Percentiles rank a stretch among this genome's conserved stretches.
Conservation (phyloP, 2,329 filamentous ascomycete species). For the Epichloe brachyelytri region DNA sequence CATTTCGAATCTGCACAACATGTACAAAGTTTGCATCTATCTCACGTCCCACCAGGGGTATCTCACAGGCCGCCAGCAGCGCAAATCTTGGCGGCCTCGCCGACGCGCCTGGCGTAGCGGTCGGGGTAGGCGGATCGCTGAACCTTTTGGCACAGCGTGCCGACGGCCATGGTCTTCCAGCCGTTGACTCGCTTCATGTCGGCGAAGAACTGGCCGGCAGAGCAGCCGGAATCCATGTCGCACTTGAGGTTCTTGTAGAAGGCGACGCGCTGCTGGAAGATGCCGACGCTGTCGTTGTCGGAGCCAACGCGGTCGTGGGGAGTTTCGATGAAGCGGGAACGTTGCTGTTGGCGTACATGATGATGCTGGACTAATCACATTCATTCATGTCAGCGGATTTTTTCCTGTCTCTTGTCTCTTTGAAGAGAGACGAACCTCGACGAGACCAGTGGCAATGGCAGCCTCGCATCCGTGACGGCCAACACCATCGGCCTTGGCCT, state of each 20-base stretch:
- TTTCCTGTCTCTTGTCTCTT: neutral
- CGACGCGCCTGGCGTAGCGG: constrained; percentile 9
- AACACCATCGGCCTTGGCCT: constrained; percentile 8
- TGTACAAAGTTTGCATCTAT: neutral
- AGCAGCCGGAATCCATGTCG: constrained; percentile 12
- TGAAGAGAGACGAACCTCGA: constrained; percentile 10
- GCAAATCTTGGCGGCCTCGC: constrained; percentile 9
- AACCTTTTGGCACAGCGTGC: constrained; percentile 13
- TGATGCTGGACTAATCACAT: constrained; percentile 8
- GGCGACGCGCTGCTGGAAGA: constrained; percentile 13
- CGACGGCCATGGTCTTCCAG: constrained; percentile 11
- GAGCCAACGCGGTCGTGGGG: constrained; percentile 10
- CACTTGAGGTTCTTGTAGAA: constrained; percentile 12
- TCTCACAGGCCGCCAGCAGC: constrained; percentile 9
- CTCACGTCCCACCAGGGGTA: no score
- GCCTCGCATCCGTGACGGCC: constrained; percentile 11
- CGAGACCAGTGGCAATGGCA: constrained; percentile 11
- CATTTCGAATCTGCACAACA: neutral
- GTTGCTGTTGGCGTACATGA: constrained; percentile 10
- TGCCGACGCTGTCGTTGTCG: constrained; percentile 12
- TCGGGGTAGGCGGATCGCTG: constrained; percentile 12
- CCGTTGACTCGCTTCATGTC: constrained; percentile 10
- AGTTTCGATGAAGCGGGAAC: constrained; percentile 10
- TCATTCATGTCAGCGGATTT: neutral
- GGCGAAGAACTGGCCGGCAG: constrained; percentile 10